A percentile compares a stretch with the other conserved stretches of the same genome.
These are phyloP conservation scores for Talaromyces verruculosus DNA, from an alignment of 2,329 filamentous ascomycete genomes.

Conservation along the genomic window DNA sequence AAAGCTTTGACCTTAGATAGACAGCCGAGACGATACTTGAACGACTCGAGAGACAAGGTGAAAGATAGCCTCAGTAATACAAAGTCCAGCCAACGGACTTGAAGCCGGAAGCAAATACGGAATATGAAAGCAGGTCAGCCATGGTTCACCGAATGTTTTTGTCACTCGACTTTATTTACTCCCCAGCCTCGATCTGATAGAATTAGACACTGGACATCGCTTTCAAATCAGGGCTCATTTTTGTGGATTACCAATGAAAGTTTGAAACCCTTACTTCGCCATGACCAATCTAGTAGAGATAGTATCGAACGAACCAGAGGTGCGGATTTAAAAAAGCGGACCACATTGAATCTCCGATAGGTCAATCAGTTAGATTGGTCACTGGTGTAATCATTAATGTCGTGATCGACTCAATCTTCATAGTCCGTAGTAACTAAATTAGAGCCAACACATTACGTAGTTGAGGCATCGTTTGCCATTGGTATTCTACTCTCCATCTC, in stretches of 20 bases:
- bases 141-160: neutral
- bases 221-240: neutral
- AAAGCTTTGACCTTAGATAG: neutral
- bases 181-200: neutral
- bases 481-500: neutral
- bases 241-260: neutral
- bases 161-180: no score
- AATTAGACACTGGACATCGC: neutral
- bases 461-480: neutral
- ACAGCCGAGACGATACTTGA: neutral
- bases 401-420: neutral
- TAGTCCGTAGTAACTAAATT: neutral
- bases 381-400: neutral
- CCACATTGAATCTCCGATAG: neutral
- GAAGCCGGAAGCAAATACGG: neutral
- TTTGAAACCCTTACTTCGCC: neutral
- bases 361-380: neutral
- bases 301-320: neutral
- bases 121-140: neutral
- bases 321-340: neutral
- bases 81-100: neutral
- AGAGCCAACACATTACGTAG: neutral
- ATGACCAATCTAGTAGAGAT: neutral
- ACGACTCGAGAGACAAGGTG: neutral
- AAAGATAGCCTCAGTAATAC: neutral